phyloP scores from a whole-genome alignment of 164 flowering plant species.

The Vitis rotundifolia region DNA sequence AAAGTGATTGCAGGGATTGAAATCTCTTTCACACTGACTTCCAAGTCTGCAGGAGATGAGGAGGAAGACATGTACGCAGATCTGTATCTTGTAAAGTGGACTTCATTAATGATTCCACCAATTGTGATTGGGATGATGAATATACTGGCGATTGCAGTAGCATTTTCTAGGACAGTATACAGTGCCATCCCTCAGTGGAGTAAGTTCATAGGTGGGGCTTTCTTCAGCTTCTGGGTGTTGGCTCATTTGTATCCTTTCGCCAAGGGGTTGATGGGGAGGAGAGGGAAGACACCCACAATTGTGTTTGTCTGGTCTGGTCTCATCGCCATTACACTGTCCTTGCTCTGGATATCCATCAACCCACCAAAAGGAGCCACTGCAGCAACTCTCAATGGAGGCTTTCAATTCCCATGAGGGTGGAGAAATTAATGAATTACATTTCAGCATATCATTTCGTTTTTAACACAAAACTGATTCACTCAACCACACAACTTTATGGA shows the following conservation, averaged over 20 bases:
- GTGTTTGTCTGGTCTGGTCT: conserved; percentile 83
- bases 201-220: conserved; percentile 67
- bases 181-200: conserved; percentile 62
- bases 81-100: conserved; percentile 69
- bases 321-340: conserved; percentile 66
- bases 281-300: conserved; percentile 73
- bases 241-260: conserved; percentile 82
- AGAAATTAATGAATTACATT: no score
- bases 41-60: conserved; percentile 68
- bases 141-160: conserved; percentile 54
- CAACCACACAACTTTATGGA: no score
- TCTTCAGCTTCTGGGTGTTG: conserved; percentile 84
- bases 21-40: conserved; percentile 72
- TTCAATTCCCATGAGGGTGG: conserved; percentile 43
- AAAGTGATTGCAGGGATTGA: conserved; percentile 80
- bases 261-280: conserved; percentile 78
- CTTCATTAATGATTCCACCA: conserved; percentile 70
- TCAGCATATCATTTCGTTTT: no score
- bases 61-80: conserved; percentile 67
- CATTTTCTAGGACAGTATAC: conserved; percentile 58
- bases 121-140: conserved; percentile 66
- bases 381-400: conserved; percentile 25
- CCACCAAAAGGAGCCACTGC: conserved; percentile 30
- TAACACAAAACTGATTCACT: no score
- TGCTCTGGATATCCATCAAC: conserved; percentile 61